Base-by-base conservation (phyloP, 768 basidiomycete genomes). In the Auriscalpium vulgare region DNA sequence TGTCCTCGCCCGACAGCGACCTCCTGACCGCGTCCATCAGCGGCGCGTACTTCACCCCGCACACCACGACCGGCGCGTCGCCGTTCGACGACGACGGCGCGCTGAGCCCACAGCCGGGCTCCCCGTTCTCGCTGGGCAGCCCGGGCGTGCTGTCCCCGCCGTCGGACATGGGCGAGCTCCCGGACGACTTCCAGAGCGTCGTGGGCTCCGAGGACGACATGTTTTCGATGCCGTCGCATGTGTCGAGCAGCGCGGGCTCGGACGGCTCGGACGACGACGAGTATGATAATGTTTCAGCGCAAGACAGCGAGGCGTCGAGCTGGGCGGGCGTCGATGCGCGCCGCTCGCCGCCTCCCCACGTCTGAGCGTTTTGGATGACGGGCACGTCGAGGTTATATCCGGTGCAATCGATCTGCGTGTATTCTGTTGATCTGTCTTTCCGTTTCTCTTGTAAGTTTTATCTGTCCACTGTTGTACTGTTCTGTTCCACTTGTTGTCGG, bases 181-280 rank as follows among this genome's bases (percentile, higher is more conserved):
- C 14, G 34, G 13, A 29, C 19, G n/a, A 21, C 23, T 10, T 37
- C 16, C 34, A 29, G 13, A 29, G 36, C 17, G 45, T n/a, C 2
- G 47, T 48, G 43, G 49, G 43, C 34, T 40, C 50, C 21, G 59
- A 56, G 37, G 40, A 45, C 5, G 53, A 62, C 4, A 29, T 62
- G 48, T 62, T 62, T 38, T 60, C 61, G 19, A 46, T 60, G 47
- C 52, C 48, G 17, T 60, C 57, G 47, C 51, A 53, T 8, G 37
- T 37, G n/a, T 54, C 58, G 29, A 56, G 59, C 35, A 56, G 57
- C 35, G 21, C 51, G 43, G 17, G 57, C 29, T 52, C 57, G 9
- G 48, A 35, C 10, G 16, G 19, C 48, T 43, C 40, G 8, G 59
- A 58, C 10, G 61, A 62, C 36, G 61, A 56, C 43, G 55, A 50